Evolutionary conservation across 2,329 filamentous ascomycete genomes (phyloP), one percentile per base, ranked within the genome.

Genomic region (Endoconidiophora laricicola): DNA sequence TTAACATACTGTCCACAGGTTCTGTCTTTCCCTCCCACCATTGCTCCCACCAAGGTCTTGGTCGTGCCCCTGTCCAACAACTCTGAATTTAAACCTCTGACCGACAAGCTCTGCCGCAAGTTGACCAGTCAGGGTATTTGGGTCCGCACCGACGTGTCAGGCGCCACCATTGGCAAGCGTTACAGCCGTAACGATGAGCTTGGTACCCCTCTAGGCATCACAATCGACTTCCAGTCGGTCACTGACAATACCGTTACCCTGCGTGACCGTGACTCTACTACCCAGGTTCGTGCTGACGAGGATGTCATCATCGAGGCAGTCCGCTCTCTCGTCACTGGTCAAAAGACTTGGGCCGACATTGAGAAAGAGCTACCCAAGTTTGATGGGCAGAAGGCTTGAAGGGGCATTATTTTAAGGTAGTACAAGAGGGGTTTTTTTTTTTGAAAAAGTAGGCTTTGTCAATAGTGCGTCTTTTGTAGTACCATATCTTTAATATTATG

Each of bases 171-270:
- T 58, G 87, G 87, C 61, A 91, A 88, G 71, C 81, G 86, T 44
- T 94, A 90, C 65, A 76, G 81, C 58, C 78, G 86, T 58, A 93
- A 94, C 62, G 87, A 94, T 64, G 86, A 94, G 67, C 73, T 94
- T 49, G 87, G 87, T 59, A 94, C 87, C 22, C 84, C 86, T 2
- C 79, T 93, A 56, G 86, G 84, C 61, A 78, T 94, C 62, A 94
- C 87, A 0, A 75, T 94, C 52, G 87, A 94, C 66, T 94, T 93
- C 73, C 83, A 94, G 69, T 88, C 83, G 38, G 69, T 93, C 57
- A 76, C 88, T 65, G 85, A 93, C 63, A 77, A 76, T 61, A 81
- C 81, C 3, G 76, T 88, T 60, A 94, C 87, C 2, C 74, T 94
- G 54, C 73, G 87, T 58, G 87, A 94, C 62, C 78, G 85, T 54